Evolutionary conservation across 441 rosid genomes (phyloP).

Genomic region (Croton setiger): DNA sequence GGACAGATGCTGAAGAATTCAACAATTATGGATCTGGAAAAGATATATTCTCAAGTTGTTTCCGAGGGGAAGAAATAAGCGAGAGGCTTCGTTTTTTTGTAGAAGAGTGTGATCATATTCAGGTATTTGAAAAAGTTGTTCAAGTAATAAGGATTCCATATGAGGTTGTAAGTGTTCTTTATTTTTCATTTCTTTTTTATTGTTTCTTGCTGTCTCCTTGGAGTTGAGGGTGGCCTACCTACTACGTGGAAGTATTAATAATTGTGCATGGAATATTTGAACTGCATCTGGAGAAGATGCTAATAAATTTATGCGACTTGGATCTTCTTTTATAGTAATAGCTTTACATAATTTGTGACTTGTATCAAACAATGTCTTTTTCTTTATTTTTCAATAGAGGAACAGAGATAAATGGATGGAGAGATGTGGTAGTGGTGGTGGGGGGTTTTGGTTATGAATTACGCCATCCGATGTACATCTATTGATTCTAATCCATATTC

Average conservation of each 20-base stretch:
- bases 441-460: constrained; percentile 10
- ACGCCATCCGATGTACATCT: neutral
- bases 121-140: constrained; percentile 38
- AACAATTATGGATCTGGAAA: constrained; percentile 77
- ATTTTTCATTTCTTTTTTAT: neutral
- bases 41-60: constrained; percentile 57
- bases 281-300: neutral
- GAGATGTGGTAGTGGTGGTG: no score
- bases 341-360: neutral
- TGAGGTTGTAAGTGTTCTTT: neutral
- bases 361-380: neutral
- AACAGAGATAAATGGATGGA: neutral
- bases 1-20: constrained; percentile 54
- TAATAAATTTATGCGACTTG: neutral
- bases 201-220: neutral
- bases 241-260: neutral
- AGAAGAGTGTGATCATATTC: constrained; percentile 91
- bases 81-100: constrained; percentile 80
- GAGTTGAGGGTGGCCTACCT: neutral
- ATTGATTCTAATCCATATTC: neutral
- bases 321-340: neutral
- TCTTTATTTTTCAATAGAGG: neutral
- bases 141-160: neutral
- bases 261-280: neutral
- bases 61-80: constrained; percentile 66